Evolutionary conservation across 495 filamentous ascomycete species (phyloP), one percentile per base, ranked within the genome.

Genomic region (Aspergillus bertholletiae): DNA sequence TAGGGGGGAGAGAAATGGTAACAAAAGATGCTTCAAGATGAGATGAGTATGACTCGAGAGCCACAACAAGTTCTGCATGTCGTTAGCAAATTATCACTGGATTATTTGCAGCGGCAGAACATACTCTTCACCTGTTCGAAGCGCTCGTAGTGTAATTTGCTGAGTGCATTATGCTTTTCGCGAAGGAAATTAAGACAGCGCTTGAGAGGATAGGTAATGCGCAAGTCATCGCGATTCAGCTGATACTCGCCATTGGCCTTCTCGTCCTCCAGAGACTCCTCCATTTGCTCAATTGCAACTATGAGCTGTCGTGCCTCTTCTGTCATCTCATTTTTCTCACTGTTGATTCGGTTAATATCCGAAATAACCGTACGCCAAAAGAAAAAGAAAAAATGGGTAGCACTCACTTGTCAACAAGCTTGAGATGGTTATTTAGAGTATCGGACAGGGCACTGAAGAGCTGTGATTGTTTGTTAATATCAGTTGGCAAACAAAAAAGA

Each of bases 81-180:
- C 20, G 51, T 79, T 53, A 78, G 74, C 55, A 20, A 47, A 26
- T 41, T 44, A 27, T 15, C 3, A 48, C 27, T 39, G n/a, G 18
- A 9, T 17, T 13, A 5, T 5, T 7, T n/a, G 12, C 9, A n/a
- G 3, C 18, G 21, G 12, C 8, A 5, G 18, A n/a, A 69, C 86
- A 67, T 74, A 96, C 92, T 96, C 72, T 89, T 93, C 49, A 97
- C 89, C 71, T 97, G 89, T 61, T 96, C 91, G 57, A 89, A 96
- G 49, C 93, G 84, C 71, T 97, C 90, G 26, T 82, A 80, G 70
- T 97, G 92, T 23, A 93, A 67, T 67, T 87, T 88, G 73, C 81
- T 85, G 62, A 97, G 80, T 23, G 83, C 81, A 37, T 76, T 78
- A 60, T 95, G 85, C 74, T 95, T 96, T 69, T 96, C 91, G 65